Base-by-base conservation (phyloP, 1,139 yeast species). In the Blastobotrys buckinghamii region DNA sequence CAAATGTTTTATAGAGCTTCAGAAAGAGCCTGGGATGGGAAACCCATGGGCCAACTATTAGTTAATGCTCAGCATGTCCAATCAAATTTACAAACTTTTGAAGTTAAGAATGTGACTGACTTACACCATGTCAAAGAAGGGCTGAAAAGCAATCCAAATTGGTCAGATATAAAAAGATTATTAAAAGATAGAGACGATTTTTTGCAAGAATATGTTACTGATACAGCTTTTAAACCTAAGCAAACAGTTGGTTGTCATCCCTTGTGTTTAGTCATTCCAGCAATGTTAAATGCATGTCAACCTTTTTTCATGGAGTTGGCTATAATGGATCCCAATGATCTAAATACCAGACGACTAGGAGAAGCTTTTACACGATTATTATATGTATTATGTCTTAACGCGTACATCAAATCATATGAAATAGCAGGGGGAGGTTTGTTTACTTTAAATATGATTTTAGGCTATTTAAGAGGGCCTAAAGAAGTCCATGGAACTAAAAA, bases 351-450 rank as follows among this genome's bases (percentile, higher is more conserved):
- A 6, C 13, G 17, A 20, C 3, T 17, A 9, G 38, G 6, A 13
- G 4, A 6, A 17, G 12, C 4, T 9, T 35, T 20, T 35, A 6
- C 6, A 17, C 5, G 16, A 17, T 36, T 36, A 26, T 36, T 36
- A 6, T 36, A 19, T 19, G 8, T 24, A 17, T 22, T 27, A 17
- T 9, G 15, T n/a, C 13, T 24, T 2, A 36, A 37, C 29, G 48
- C 45, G 24, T 44, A 37, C 19, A 17, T 37, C 13, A 19, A 37
- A 26, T 48, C 51, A 15, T 48, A 45, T 48, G 51, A 48, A 22
- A 32, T 22, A 19, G 51, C 45, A 7, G 48, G 45, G 2, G 51
- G 51, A n/a, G 51, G 51, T 1, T 19, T 41, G 19, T 32, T 29
- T 17, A 46, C 49, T 8, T 30, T 46, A 27, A 38, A 46, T n/a